A percentile compares a stretch with the other conserved stretches of the same genome.
Evolutionary conservation across 108 stramenopile genomes (phyloP).

Genomic region (Fragilaria radians): DNA sequence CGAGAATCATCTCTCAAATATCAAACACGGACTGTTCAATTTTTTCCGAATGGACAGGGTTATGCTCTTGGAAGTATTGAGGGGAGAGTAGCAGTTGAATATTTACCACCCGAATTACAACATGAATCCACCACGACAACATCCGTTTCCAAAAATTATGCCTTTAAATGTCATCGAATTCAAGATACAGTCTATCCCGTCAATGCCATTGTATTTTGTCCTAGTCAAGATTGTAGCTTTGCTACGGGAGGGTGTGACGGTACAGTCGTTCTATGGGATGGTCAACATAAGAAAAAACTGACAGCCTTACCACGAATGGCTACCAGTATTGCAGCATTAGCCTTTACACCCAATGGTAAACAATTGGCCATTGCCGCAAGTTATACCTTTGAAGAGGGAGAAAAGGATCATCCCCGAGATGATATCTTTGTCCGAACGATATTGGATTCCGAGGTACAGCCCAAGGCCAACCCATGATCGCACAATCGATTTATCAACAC

Average conservation of each 20-base stretch:
- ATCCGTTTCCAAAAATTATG: conserved; percentile 61
- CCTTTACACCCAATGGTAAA: conserved; percentile 74
- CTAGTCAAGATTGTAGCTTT: conserved; percentile 64
- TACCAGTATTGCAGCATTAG: conserved; percentile 81
- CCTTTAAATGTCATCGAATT: conserved; percentile 97
- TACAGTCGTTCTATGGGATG: conserved; percentile 91
- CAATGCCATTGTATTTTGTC: conserved; percentile 95
- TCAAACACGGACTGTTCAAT: conserved; percentile 72
- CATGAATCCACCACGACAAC: conserved; percentile 3
- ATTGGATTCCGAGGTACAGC: conserved; percentile 53
- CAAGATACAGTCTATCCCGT: conserved; percentile 92
- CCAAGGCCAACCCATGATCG: too few species aligned
- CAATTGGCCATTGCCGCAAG: conserved; percentile 88
- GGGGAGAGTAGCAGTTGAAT: conserved; percentile 94
- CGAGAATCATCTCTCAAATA: conserved; percentile 81
- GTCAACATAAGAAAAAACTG: conserved; percentile 78
- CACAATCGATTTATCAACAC: too few species aligned
- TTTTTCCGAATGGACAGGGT: conserved; percentile 73
- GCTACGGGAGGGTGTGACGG: conserved; percentile 94
- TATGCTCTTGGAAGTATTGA: conserved; percentile 93
- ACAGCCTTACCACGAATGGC: conserved; percentile 55
- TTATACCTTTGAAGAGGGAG: conserved; percentile 98
- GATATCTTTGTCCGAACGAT: conserved; percentile 77
- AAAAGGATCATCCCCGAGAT: conserved; percentile 86
- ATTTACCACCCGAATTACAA: conserved; percentile 13